phyloP scores from a whole-genome alignment of 176 grass and related monocot genomes.

The Phragmites australis region DNA sequence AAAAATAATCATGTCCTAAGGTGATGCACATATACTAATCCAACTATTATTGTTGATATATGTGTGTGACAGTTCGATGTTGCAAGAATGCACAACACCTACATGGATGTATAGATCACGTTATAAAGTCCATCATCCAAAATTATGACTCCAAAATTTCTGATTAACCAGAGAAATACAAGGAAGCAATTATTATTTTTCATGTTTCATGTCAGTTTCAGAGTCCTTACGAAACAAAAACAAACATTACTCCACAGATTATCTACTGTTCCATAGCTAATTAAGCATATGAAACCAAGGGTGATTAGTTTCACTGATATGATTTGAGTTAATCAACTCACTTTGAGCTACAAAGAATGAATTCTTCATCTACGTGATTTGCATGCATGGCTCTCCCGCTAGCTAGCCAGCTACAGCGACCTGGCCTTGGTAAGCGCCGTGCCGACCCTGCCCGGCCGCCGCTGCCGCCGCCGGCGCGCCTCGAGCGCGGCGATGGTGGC shows the following conservation, averaged over 20 bases:
- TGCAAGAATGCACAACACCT: neutral
- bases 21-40: too few species aligned
- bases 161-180: neutral
- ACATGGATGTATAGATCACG: neutral
- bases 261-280: neutral
- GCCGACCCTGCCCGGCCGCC: neutral
- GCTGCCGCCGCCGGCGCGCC: neutral
- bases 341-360: neutral
- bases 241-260: neutral
- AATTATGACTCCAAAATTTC: neutral
- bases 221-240: neutral
- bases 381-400: neutral
- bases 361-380: too few species aligned
- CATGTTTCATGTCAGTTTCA: neutral
- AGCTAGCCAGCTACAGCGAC: constrained; percentile 11
- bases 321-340: neutral
- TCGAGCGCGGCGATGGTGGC: constrained; percentile 32
- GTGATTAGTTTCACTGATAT: neutral
- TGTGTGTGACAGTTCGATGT: too few species aligned
- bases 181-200: neutral
- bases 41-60: neutral
- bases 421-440: neutral
- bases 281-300: neutral
- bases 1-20: too few species aligned
- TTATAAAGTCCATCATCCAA: too few species aligned